These are phyloP conservation scores for Boletus calvinii DNA, from an alignment of 1,284 basidiomycete genomes.

Conservation along the genomic window DNA sequence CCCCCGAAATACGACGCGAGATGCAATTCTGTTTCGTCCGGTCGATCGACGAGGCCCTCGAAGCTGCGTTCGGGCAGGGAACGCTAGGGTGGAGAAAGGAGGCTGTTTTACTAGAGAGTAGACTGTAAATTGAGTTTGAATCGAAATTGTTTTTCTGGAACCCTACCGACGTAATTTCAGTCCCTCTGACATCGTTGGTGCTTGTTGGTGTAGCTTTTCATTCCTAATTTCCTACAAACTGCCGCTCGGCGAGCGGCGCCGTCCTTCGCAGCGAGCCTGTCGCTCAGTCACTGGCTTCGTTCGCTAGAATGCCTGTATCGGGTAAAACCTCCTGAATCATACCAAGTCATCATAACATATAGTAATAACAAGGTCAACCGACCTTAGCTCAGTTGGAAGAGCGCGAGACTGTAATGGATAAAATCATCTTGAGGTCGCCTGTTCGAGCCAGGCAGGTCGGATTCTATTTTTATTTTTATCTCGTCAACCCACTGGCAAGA, in stretches of 20 bases:
- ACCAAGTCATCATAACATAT: neutral
- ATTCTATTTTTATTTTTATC: conserved; percentile 27
- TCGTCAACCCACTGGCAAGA: no score
- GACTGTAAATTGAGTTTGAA: conserved; percentile 45
- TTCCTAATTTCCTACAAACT: neutral
- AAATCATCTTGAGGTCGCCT: conserved; percentile 51
- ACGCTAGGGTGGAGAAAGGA: conserved; percentile 57
- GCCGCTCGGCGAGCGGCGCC: neutral
- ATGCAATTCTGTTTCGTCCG: conserved; percentile 81
- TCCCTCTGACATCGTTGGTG: neutral
- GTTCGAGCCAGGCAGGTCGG: conserved; percentile 60
- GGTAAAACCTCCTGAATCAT: neutral
- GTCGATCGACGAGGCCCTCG: conserved; percentile 76
- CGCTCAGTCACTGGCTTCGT: no score
- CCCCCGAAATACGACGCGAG: conserved; percentile 64
- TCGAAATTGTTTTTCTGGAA: no score
- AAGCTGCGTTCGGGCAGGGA: conserved; percentile 75
- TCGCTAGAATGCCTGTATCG: no score
- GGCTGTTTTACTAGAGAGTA: conserved; percentile 52
- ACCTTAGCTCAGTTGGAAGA: conserved; percentile 42
- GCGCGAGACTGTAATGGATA: conserved; percentile 38
- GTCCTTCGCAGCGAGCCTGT: no score
- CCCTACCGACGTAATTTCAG: no score
- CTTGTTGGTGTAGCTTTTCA: neutral
- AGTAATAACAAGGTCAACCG: neutral